Percentiles rank a stretch among this genome's conserved stretches.
Conservation (phyloP, 768 basidiomycete genomes). For the Lentinula aciculospora region DNA sequence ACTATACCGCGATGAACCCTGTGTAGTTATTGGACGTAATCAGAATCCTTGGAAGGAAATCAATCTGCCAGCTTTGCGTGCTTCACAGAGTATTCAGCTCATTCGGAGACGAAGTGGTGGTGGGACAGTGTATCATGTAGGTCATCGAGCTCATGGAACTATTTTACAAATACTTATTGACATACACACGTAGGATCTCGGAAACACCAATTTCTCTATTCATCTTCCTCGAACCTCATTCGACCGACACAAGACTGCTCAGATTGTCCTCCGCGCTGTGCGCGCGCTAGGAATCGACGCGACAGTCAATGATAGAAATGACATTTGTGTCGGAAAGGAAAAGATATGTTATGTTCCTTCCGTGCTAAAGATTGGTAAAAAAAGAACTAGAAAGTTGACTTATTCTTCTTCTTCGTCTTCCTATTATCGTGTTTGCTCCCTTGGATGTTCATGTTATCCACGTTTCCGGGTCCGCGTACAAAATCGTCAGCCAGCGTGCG, state of each 20-base stretch:
- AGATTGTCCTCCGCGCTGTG: slow-evolving; percentile 74
- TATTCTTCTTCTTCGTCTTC: slow-evolving; percentile 4
- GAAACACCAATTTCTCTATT: slow-evolving; percentile 96
- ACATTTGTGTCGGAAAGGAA: slow-evolving; percentile 75
- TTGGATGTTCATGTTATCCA: slow-evolving; percentile 24
- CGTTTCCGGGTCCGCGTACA: slow-evolving; percentile 98
- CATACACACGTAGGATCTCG: slow-evolving; percentile 84
- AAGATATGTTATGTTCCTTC: slow-evolving; percentile 67
- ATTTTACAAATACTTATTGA: no score
- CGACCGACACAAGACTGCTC: slow-evolving; percentile 71
- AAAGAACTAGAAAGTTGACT: background rate
- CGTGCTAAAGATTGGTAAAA: background rate
- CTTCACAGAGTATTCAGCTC: slow-evolving; percentile 56
- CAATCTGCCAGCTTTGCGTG: slow-evolving; percentile 56
- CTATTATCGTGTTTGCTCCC: background rate
- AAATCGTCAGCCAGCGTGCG: slow-evolving; percentile 83
- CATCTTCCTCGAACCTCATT: slow-evolving; percentile 81
- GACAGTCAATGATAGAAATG: slow-evolving; percentile 83
- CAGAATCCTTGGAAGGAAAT: slow-evolving; percentile 99
- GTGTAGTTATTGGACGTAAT: slow-evolving; percentile 91
- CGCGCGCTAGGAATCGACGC: slow-evolving; percentile 72
- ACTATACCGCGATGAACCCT: slow-evolving; percentile 82
- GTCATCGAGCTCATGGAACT: no score
- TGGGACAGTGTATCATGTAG: slow-evolving; percentile 93
- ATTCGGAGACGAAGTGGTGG: slow-evolving; percentile 88